Evolutionary conservation across 192 early-diverging fungal genomes (phyloP), one percentile per base, ranked within the genome.

Genomic region (Coemansia pectinata): DNA sequence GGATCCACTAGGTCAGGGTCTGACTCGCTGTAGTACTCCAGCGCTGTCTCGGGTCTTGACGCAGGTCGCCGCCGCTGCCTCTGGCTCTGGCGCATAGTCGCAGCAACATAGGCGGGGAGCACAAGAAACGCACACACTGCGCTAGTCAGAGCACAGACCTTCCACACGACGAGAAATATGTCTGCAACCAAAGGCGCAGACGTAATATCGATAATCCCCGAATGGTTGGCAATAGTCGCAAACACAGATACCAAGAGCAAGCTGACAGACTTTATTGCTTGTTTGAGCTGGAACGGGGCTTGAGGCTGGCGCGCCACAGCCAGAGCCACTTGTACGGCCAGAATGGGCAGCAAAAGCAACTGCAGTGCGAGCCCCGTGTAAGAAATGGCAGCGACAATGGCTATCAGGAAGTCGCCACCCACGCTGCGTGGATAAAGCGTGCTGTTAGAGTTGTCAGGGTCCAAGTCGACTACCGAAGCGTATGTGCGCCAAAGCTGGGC

Each of bases 191-290:
- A 19, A 9, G 78, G 78, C 52, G 42, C 67, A 0, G 57, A 21
- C 1, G 67, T 72, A 0, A 80, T 66, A 41, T 80, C 78, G n/a
- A 80, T 39, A 17, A 72, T 42, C 14, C 78, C 78, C 6, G 63
- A 65, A n/a, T 63, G 58, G 33, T 75, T 75, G 2, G 70, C 58
- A 29, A 72, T 44, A 2, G 64, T 39, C 11, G 67, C 61, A 29
- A 69, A 40, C 61, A 69, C 38, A 8, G 69, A 57, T 0, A 71
- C 52, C 25, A 70, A 62, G 8, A 71, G 29, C 19, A 59, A 21
- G 14, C 53, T 31, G n/a, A 10, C 21, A 2, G 39, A 34, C 27
- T 36, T 50, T 9, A 71, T 68, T 9, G 31, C 53, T 21, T 31
- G 33, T 19, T 40, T 25, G 55, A 14, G 19, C 19, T 17, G 8